These are phyloP conservation scores for Psophocarpus tetragonolobus DNA, from an alignment of 306 rosid genomes.

Conservation along the genomic window DNA sequence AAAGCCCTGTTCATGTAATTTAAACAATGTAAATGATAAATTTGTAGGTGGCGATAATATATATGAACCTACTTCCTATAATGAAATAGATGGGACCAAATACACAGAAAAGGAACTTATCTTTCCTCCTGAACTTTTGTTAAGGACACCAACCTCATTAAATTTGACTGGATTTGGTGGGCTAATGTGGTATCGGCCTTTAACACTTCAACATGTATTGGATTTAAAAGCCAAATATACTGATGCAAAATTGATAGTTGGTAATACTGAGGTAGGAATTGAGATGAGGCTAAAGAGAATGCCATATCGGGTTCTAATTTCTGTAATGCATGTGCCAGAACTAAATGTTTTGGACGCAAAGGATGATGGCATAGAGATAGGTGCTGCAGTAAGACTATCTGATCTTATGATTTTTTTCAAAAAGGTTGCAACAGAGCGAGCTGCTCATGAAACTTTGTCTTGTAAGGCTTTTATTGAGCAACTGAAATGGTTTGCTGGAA, in stretches of 20 bases:
- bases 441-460: constrained; percentile 68
- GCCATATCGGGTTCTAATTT: constrained; percentile 67
- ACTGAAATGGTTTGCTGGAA: constrained; percentile 98
- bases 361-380: constrained; percentile 80
- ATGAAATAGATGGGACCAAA: constrained; percentile 80
- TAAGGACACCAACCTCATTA: constrained; percentile 55
- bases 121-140: constrained; percentile 82
- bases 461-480: constrained; percentile 88
- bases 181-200: constrained; percentile 83
- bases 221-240: constrained; percentile 74
- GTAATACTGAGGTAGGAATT: constrained; percentile 95
- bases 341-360: constrained; percentile 61
- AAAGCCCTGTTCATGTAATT: constrained; percentile 79
- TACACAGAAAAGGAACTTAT: constrained; percentile 85
- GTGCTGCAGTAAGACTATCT: constrained; percentile 86
- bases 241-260: constrained; percentile 81
- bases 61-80: constrained; percentile 55
- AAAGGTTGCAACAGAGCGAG: constrained; percentile 58
- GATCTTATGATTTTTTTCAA: constrained; percentile 64
- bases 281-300: constrained; percentile 85
- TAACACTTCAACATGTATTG: constrained; percentile 64
- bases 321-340: constrained; percentile 75
- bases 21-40: constrained; percentile 45
- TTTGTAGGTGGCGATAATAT: constrained; percentile 39
- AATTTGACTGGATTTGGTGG: constrained; percentile 76